Evolutionary conservation across 306 rosid genomes (phyloP), one percentile per base, ranked within the genome.

Genomic region (Calophaca sinica): DNA sequence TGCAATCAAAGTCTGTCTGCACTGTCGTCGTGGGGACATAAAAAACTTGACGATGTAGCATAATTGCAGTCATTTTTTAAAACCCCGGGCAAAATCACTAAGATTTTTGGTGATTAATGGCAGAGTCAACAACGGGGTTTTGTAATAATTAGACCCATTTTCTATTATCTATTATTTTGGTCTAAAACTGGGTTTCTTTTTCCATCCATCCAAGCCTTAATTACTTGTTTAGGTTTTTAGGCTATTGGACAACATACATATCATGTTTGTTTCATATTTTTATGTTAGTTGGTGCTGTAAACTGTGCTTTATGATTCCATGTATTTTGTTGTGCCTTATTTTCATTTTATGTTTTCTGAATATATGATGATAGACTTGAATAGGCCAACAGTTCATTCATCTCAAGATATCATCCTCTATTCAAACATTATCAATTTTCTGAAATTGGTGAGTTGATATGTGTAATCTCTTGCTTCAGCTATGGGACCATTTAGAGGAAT

Each of bases 401-500:
- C 3, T 62, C 3, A 33, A 31, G 2, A 20, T 2, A 42, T 42
- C 11, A 33, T 15, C 26, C 26, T 20, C 9, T 59, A 45, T 31
- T 64, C 62, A 64, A 35, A 9, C 51, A 73, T 45, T 41, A 64
- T 26, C 50, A 10, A 48, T 57, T 11, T 68, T 62, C 33, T 69
- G n/a, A 41, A 67, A 62, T 35, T 39, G 33, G 28, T 38, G 60
- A 46, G 3, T 6, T 78, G 58, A 14, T 61, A 4, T 14, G 33
- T 26, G 3, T 66, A 33, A 28, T 62, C 14, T 70, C 9, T 60
- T 44, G 62, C 70, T 42, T 70, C 88, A 79, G 88, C 12, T 29
- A 80, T 84, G 79, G 63, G 36, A 39, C 90, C 93, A 59, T 86
- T 85, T 79, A 74, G 73, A 58, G 98, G 98, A 63, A 84, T 93